A percentile compares a stretch with the other conserved stretches of the same genome.
Evolutionary conservation across 139 green algal genomes (phyloP).

Genomic region (Picochlorum sp.): DNA sequence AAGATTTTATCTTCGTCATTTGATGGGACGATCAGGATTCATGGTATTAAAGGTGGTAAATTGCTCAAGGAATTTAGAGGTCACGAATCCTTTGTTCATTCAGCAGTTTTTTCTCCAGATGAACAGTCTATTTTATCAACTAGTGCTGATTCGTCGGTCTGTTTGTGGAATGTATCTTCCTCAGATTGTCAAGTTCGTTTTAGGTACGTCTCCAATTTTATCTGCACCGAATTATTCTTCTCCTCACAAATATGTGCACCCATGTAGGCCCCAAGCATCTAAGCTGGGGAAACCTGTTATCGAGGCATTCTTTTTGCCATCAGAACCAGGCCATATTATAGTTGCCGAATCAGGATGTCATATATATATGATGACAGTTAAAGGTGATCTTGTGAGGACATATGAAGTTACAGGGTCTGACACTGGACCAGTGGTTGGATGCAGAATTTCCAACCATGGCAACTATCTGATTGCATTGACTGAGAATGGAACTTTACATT

Average conservation of each 20-base stretch:
- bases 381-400: conserved; percentile 43
- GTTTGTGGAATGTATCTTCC: conserved; percentile 86
- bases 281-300: conserved; percentile 58
- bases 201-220: no score
- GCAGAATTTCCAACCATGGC: conserved; percentile 62
- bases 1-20: conserved; percentile 85
- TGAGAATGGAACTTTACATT: conserved; percentile 77
- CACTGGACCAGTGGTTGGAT: conserved; percentile 9
- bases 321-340: conserved; percentile 79
- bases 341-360: conserved; percentile 71
- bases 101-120: conserved; percentile 68
- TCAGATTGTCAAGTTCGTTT: conserved; percentile 56
- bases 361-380: conserved; percentile 79
- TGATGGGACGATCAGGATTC: conserved; percentile 74
- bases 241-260: no score
- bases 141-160: conserved; percentile 77
- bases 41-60: conserved; percentile 93
- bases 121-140: conserved; percentile 62
- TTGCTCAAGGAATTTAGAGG: conserved; percentile 96
- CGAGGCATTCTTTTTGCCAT: conserved; percentile 59
- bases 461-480: conserved; percentile 86
- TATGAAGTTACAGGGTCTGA: conserved; percentile 23
- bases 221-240: no score
- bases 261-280: conserved; percentile 5
- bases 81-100: conserved; percentile 89